Base-by-base conservation (phyloP, 2,329 filamentous ascomycete species). In the Capronia americana region DNA sequence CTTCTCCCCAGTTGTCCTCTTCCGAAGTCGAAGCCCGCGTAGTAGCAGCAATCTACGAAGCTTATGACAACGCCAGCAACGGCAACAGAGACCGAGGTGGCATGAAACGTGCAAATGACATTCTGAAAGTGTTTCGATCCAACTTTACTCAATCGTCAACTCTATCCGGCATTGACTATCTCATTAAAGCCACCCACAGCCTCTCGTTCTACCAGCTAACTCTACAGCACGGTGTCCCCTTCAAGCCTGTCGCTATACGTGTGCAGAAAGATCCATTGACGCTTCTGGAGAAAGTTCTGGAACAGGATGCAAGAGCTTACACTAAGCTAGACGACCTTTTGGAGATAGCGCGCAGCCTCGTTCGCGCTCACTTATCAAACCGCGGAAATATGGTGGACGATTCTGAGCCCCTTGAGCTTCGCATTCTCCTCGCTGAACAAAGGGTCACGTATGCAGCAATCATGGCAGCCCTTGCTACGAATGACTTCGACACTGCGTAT, bases 161-260 rank as follows among this genome's bases (percentile, higher is more conserved):
- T 12, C 75, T 83, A 56, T 75, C 76, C 41, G 80, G 85, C 59
- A 81, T 82, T 28, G 78, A 80, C 23, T 82, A 86, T 30, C 79
- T 90, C 30, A 82, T 89, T 46, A 79, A 83, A 56, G 87, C 87
- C 17, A 89, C 87, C 1, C 87, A 90, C 73, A 80, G 86, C 20
- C 77, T 90, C 67, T 90, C 87, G 0, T 89, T 87, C 72, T 90
- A 90, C 73, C 87, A 86, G 1, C 78, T 90, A 7, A 88, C 83
- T 0, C 78, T 90, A 4, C 85, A 89, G 70, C 87, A 89, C 67
- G 86, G 86, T 20, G 85, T 89, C 17, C 87, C 87, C 1, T 89
- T 90, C 73, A 85, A 87, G 71, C 87, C 87, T 2, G 87, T 89
- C 71, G 88, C 84, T 73, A 89, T 90, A 64, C 84, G 87, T n/a